Base-by-base conservation (phyloP, 202 grass and related monocot species). In the Thinopyrum obtusiflorum region DNA sequence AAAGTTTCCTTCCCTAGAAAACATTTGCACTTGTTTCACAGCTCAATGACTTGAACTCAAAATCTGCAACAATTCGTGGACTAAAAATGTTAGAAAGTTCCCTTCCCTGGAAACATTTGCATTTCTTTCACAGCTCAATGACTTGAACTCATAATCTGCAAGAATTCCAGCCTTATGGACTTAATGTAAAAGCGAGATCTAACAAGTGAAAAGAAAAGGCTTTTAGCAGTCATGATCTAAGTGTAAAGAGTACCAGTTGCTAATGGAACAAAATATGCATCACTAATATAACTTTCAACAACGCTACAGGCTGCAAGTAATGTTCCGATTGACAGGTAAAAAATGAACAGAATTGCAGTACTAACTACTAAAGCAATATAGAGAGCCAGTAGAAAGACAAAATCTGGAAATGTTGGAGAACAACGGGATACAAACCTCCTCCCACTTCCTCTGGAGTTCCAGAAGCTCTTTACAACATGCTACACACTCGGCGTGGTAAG, bases 401-500 rank as follows among this genome's bases (percentile, higher is more conserved):
- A 68, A 68, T 37, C 66, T 73, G 39, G 39, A 46, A 26, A 15
- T 73, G 23, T 28, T 26, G 39, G 39, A 74, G 24, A 26, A 49
- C 3, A 74, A 49, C 11, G 0, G 40, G 25, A 73, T 68, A 37
- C 82, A 9, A 0, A 97, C 92, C 94, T 97, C 90, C 47, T 94
- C 92, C 88, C 90, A 94, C 84, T 92, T 92, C 76, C 65, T 88
- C 78, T 97, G 94, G 79, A 94, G 92, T 67, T 86, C 86, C 17
- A 92, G 88, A 47, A 94, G 90, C 51, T 92, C 92, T 81, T 88
- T 87, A 77, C 88, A 94, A 39, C 47, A 79, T 68, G 90, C n/a
- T 18, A 89, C 73, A 67, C 94, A 94, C 71, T 97, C 82, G 53
- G 81, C 53, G 39, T 94, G 94, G 82, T 94, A 94, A 11, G 92